Evolutionary conservation across 164 flowering plant species (phyloP).

Genomic region (Dillenia turbinata): DNA sequence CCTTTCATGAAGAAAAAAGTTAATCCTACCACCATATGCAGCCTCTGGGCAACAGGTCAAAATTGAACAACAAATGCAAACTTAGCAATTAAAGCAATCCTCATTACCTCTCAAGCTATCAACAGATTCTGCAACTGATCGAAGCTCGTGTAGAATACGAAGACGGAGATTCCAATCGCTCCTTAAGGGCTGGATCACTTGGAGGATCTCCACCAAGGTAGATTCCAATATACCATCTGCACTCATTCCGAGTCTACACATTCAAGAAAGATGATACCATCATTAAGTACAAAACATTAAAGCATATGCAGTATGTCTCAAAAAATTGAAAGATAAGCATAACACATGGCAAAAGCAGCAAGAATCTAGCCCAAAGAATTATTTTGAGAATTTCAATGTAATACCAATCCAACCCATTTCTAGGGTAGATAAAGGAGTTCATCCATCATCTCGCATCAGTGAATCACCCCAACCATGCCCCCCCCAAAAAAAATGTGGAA

Average conservation of each 20-base stretch:
- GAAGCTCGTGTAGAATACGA: constrained; percentile 45
- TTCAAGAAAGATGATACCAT: too few species aligned
- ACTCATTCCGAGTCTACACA: constrained; percentile 22
- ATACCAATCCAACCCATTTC: too few species aligned
- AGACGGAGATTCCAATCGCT: constrained; percentile 46
- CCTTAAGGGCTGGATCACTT: constrained; percentile 40
- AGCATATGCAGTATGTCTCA: too few species aligned
- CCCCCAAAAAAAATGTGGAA: too few species aligned
- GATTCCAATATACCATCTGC: constrained; percentile 34
- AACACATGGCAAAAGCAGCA: too few species aligned
- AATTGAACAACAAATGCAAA: background rate
- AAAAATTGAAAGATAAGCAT: too few species aligned
- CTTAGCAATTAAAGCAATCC: background rate
- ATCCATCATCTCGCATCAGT: too few species aligned
- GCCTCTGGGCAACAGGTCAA: background rate
- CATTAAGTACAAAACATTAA: too few species aligned
- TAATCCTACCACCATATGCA: background rate
- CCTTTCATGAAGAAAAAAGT: background rate
- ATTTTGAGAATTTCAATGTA: too few species aligned
- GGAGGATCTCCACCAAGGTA: constrained; percentile 44
- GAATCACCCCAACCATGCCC: too few species aligned
- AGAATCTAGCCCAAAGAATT: too few species aligned
- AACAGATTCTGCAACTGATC: constrained; percentile 37
- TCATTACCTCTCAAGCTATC: constrained; percentile 69
- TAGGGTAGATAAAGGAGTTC: too few species aligned